phyloP scores from a whole-genome alignment of 169 alveolate genomes.

The Plasmodium vivax region DNA sequence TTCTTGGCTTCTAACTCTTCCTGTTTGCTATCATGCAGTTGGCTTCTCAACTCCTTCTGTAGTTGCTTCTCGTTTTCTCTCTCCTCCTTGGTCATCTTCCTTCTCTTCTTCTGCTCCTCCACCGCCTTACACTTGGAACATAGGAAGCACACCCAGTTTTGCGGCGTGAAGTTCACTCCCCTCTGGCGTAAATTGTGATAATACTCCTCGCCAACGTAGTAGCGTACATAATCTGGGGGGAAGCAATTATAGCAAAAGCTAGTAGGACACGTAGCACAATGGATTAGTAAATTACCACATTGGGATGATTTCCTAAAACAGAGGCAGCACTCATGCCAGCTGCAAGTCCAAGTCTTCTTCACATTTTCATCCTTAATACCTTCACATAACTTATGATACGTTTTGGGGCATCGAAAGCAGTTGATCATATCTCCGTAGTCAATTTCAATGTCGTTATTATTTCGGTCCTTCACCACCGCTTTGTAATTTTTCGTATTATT shows the following conservation, averaged over 20 bases:
- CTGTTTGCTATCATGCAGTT: conserved; percentile 80
- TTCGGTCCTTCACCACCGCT: conserved; percentile 81
- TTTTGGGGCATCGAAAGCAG: conserved; percentile 92
- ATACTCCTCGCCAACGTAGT: conserved; percentile 89
- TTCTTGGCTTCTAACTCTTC: conserved; percentile 80
- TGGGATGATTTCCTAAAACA: conserved; percentile 92
- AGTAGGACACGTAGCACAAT: conserved; percentile 93
- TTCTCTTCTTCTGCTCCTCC: conserved; percentile 90
- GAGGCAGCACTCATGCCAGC: conserved; percentile 94
- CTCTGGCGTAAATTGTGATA: conserved; percentile 89
- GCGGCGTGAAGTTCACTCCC: conserved; percentile 90
- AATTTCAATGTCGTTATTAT: conserved; percentile 80
- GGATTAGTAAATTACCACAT: conserved; percentile 92
- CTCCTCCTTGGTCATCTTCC: conserved; percentile 88
- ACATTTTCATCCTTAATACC: conserved; percentile 80
- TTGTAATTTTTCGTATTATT: conserved; percentile 86
- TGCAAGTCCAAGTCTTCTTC: conserved; percentile 90
- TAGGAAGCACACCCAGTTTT: conserved; percentile 89
- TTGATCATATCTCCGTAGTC: conserved; percentile 88
- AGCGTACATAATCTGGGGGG: conserved; percentile 91
- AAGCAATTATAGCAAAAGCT: conserved; percentile 93
- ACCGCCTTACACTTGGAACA: conserved; percentile 93
- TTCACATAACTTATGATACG: conserved; percentile 91
- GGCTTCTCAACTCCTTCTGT: conserved; percentile 87
- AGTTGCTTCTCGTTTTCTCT: conserved; percentile 84